A percentile compares a stretch with the other conserved stretches of the same genome.
These are phyloP conservation scores for Kluyveromyces nonfermentans DNA, from an alignment of 805 yeast species.

Conservation along the genomic window DNA sequence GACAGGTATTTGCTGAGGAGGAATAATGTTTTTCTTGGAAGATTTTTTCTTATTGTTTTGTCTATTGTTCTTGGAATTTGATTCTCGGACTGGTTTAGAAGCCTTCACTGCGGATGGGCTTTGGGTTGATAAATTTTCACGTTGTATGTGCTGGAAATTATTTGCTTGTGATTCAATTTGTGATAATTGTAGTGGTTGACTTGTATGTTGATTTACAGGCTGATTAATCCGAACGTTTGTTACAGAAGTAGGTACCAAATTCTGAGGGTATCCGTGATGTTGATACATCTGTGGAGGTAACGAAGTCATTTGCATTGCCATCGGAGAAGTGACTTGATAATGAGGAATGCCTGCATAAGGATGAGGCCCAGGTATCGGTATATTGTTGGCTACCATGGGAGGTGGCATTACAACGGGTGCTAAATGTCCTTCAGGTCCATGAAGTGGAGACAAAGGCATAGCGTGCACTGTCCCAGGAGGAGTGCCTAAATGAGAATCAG, in stretches of 20 bases:
- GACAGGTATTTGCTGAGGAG: constrained; percentile 3
- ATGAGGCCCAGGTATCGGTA: constrained; percentile 2
- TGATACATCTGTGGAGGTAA: background rate
- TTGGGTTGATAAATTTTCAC: background rate
- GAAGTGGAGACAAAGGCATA: constrained; percentile 4
- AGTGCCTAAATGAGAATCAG: constrained; percentile 2
- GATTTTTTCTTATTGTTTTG: background rate
- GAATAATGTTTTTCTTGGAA: background rate
- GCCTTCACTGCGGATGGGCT: background rate
- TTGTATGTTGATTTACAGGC: background rate
- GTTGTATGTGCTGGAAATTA: background rate
- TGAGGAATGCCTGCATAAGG: background rate
- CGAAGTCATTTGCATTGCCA: constrained; percentile 6
- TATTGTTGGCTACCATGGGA: background rate
- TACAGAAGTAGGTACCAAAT: background rate
- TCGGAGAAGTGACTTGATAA: constrained; percentile 5
- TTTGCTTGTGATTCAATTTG: background rate
- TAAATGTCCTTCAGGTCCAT: constrained; percentile 6
- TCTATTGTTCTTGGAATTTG: background rate
- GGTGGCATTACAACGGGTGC: constrained; percentile 4
- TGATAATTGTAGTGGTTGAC: background rate
- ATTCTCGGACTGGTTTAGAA: background rate
- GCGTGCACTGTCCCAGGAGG: background rate
- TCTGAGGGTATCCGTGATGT: background rate
- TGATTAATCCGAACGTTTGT: background rate